These are phyloP conservation scores for Phragmites australis DNA, from an alignment of 176 grass and related monocot species.

Conservation along the genomic window DNA sequence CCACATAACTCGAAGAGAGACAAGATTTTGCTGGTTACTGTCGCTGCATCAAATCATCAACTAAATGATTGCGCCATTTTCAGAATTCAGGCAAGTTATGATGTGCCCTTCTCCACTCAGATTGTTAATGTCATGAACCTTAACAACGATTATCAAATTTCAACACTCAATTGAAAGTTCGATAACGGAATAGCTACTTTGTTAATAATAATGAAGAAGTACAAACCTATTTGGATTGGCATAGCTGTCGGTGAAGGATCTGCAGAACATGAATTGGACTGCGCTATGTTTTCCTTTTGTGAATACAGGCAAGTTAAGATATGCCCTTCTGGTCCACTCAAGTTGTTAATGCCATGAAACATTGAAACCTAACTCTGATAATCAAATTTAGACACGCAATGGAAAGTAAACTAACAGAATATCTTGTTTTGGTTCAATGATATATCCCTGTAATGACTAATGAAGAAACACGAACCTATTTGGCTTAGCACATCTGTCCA, in stretches of 20 bases:
- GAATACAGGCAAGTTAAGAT: neutral
- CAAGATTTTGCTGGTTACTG: neutral
- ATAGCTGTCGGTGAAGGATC: constrained; percentile 5
- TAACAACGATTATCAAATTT: neutral
- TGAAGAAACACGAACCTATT: neutral
- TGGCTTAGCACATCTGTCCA: neutral
- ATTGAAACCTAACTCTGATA: neutral
- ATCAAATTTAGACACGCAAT: neutral
- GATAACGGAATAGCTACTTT: neutral
- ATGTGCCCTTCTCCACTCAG: neutral
- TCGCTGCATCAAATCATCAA: neutral
- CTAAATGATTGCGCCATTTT: constrained; percentile 1
- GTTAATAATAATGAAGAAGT: neutral
- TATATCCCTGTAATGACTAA: constrained; percentile 1
- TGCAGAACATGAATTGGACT: neutral
- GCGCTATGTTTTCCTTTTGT: neutral
- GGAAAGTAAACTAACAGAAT: constrained; percentile 31
- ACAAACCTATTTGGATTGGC: constrained; percentile 20
- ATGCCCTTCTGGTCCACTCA: neutral
- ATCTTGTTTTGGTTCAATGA: constrained; percentile 15
- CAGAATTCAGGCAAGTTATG: constrained; percentile 12
- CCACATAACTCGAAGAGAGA: neutral
- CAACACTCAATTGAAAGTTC: constrained; percentile 11
- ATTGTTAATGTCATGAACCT: neutral
- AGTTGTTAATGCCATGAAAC: neutral